These are phyloP conservation scores for Ziziphus jujuba DNA, from an alignment of 306 rosid species.

Conservation along the genomic window DNA sequence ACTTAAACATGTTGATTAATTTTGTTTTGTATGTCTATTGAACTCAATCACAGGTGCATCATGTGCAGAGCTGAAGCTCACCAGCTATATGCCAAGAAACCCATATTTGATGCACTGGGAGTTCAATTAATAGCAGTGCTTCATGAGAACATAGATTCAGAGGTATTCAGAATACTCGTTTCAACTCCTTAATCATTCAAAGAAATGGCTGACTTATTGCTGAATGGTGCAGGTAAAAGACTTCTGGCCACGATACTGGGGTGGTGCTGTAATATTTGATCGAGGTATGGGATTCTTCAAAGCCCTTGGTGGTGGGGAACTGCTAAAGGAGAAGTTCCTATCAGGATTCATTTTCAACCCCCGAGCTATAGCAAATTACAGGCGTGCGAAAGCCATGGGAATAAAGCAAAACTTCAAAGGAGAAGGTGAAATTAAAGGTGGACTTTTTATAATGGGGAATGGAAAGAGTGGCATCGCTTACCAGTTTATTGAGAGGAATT, in stretches of 20 bases:
- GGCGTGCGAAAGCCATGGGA: slow-evolving; percentile 70
- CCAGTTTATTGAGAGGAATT: slow-evolving; percentile 87
- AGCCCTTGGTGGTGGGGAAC: slow-evolving; percentile 89
- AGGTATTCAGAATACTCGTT: slow-evolving; percentile 42
- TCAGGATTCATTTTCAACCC: slow-evolving; percentile 80
- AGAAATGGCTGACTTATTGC: slow-evolving; percentile 21
- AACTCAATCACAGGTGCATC: slow-evolving; percentile 71
- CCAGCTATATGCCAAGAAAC: slow-evolving; percentile 69
- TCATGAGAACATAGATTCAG: slow-evolving; percentile 76
- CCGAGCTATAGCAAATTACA: slow-evolving; percentile 71
- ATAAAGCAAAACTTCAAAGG: slow-evolving; percentile 68
- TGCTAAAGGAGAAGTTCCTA: slow-evolving; percentile 74
- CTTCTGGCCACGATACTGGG: slow-evolving; percentile 97
- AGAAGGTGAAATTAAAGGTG: slow-evolving; percentile 94
- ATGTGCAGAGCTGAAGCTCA: slow-evolving; percentile 99
- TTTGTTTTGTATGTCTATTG: slow-evolving; percentile 19
- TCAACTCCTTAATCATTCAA: slow-evolving; percentile 5
- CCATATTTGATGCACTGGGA: slow-evolving; percentile 89
- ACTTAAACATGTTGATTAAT: slow-evolving; percentile 12
- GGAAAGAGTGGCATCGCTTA: slow-evolving; percentile 80
- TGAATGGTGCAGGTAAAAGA: slow-evolving; percentile 57
- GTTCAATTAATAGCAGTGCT: slow-evolving; percentile 77
- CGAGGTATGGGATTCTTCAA: slow-evolving; percentile 57
- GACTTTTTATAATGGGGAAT: slow-evolving; percentile 66
- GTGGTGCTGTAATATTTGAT: slow-evolving; percentile 73